phyloP scores from a whole-genome alignment of 2,329 filamentous ascomycete genomes.

The Exophiala alcalophila region DNA sequence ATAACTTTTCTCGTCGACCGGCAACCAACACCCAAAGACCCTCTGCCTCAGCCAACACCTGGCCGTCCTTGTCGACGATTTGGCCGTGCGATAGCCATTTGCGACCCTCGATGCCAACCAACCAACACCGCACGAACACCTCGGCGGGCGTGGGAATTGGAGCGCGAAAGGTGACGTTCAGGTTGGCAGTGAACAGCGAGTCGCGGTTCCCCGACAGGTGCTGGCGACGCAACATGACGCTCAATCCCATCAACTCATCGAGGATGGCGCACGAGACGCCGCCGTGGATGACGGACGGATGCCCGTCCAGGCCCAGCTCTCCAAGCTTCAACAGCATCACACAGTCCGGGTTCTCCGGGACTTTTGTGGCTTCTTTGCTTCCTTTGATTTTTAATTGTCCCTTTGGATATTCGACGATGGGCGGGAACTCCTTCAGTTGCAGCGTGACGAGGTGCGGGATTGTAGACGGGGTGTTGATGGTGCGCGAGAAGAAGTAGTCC shows the following conservation, averaged over 20 bases:
- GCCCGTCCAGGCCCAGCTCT: slow-evolving; percentile 39
- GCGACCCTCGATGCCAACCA: slow-evolving; percentile 26
- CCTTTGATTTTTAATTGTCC: slow-evolving; percentile 20
- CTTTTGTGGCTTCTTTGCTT: slow-evolving; percentile 15
- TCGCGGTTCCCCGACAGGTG: slow-evolving; percentile 21
- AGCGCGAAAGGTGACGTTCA: slow-evolving; percentile 28
- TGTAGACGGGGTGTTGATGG: slow-evolving; percentile 39
- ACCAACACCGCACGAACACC: slow-evolving; percentile 27
- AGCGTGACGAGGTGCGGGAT: slow-evolving; percentile 44
- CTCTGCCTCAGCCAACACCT: slow-evolving; percentile 28
- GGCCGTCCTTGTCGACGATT: slow-evolving; percentile 29
- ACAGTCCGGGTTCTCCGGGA: slow-evolving; percentile 35
- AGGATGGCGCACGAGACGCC: slow-evolving; percentile 42
- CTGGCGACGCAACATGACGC: slow-evolving; percentile 35
- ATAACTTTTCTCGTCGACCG: slow-evolving; percentile 25
- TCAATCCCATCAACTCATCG: slow-evolving; percentile 46
- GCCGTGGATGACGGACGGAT: slow-evolving; percentile 41
- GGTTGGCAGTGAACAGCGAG: slow-evolving; percentile 27
- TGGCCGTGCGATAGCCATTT: slow-evolving; percentile 29
- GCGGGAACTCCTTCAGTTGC: slow-evolving; percentile 34
- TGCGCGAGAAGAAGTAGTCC: slow-evolving; percentile 43
- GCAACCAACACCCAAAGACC: slow-evolving; percentile 30
- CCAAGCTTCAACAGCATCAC: slow-evolving; percentile 38
- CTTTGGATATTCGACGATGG: slow-evolving; percentile 26
- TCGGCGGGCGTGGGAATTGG: slow-evolving; percentile 28